Base-by-base conservation (phyloP, 1,284 basidiomycete genomes). In the Boletus semigastroideus region DNA sequence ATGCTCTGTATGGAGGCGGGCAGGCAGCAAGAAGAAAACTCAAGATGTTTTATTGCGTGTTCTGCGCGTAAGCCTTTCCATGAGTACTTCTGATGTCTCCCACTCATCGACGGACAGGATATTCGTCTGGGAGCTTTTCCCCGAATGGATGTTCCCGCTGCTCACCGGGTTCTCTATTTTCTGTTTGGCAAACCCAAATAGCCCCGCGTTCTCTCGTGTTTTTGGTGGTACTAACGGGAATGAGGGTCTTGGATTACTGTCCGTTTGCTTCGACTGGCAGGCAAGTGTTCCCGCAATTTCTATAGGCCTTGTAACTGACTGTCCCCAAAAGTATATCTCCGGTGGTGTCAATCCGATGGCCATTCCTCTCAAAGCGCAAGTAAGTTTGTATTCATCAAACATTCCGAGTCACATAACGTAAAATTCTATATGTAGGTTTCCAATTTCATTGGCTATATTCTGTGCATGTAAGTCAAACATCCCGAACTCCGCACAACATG, bases 151-250 rank as follows among this genome's bases (percentile, higher is more conserved):
- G 46, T 78, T 72, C 64, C 73, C 74, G 12, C 54, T 74, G 64
- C 66, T 78, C 31, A 79, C 78, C 0, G 78, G 78, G 14, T 56
- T 80, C 46, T 79, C 67, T 5, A 72, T 86, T 38, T 81, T 85
- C 68, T 86, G 84, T 58, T 65, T 86, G 27, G 83, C 81, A 3
- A 76, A 78, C 49, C 80, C 72, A 46, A 66, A 69, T 22, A 77
- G 69, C 38, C 56, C 71, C 2, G 69, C 77, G 38, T 78, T 84
- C 61, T 75, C 81, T 25, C 76, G 77, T 27, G 61, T 86, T 4
- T 84, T 86, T 45, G 83, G 83, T 47, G 81, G 82, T 8, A 76
- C 76, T 4, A 78, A 79, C 56, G 81, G 81, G 53, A 83, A 85
- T 53, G 78, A 83, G 62, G 79, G 78, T 27, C 72, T 80, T 49